These are phyloP conservation scores for Colletotrichum brevisporum DNA, from an alignment of 2,329 filamentous ascomycete species.

Conservation along the genomic window DNA sequence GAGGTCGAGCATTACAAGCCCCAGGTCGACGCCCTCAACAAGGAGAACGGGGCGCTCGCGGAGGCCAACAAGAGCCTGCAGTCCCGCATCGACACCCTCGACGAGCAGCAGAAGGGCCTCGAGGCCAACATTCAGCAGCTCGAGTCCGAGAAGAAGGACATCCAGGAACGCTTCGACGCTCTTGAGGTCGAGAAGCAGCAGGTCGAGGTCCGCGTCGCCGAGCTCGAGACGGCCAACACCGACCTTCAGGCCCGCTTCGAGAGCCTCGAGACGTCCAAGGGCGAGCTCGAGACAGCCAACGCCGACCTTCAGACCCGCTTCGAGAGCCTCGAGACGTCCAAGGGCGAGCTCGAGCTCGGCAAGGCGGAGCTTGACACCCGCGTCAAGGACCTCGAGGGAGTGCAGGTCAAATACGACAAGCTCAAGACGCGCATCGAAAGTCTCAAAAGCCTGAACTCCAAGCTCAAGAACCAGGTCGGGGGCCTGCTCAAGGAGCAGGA, in stretches of 20 bases:
- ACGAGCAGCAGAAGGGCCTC: slow-evolving; percentile 37
- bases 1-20: slow-evolving; percentile 35
- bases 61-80: slow-evolving; percentile 35
- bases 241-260: slow-evolving; percentile 29
- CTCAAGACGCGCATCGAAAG: slow-evolving; percentile 32
- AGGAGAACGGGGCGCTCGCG: slow-evolving; percentile 34
- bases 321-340: slow-evolving; percentile 30
- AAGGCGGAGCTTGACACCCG: slow-evolving; percentile 24
- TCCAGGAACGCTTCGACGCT: slow-evolving; percentile 25
- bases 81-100: slow-evolving; percentile 36
- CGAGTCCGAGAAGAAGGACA: slow-evolving; percentile 29
- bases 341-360: slow-evolving; percentile 19
- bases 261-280: slow-evolving; percentile 26
- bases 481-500: slow-evolving; percentile 39
- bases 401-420: background rate
- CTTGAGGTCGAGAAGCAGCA: slow-evolving; percentile 34
- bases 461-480: slow-evolving; percentile 32
- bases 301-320: slow-evolving; percentile 30
- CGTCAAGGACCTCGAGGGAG: slow-evolving; percentile 31
- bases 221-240: slow-evolving; percentile 32
- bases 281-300: slow-evolving; percentile 28
- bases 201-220: slow-evolving; percentile 24
- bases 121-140: slow-evolving; percentile 35
- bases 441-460: slow-evolving; percentile 34
- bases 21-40: slow-evolving; percentile 30